A percentile compares a stretch with the other conserved stretches of the same genome.
phyloP scores from a whole-genome alignment of 2,329 filamentous ascomycete genomes.

The Pseudocercospora fuligena region DNA sequence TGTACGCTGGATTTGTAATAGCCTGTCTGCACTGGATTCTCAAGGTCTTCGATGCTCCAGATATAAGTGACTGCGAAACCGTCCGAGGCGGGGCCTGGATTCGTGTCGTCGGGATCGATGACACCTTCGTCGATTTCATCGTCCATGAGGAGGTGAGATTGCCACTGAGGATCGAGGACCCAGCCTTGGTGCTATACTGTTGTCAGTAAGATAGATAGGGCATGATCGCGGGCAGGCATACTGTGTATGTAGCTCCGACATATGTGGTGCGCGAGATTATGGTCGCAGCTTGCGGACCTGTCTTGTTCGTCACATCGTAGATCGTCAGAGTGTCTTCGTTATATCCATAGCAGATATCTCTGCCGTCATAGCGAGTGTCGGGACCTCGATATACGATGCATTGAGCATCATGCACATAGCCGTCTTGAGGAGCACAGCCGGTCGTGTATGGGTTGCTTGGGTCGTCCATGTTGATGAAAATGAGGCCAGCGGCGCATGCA shows the following conservation, averaged over 20 bases:
- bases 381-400: slow-evolving; percentile 59
- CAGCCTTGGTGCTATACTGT: slow-evolving; percentile 54
- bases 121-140: slow-evolving; percentile 59
- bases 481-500: slow-evolving; percentile 55
- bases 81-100: slow-evolving; percentile 23
- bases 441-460: slow-evolving; percentile 56
- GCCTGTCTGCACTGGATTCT: slow-evolving; percentile 48
- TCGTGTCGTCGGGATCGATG: slow-evolving; percentile 13
- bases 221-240: background rate
- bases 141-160: slow-evolving; percentile 56
- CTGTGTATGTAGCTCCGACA: slow-evolving; percentile 55
- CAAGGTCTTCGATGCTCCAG: slow-evolving; percentile 54
- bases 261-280: slow-evolving; percentile 57
- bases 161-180: slow-evolving; percentile 50
- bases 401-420: slow-evolving; percentile 62
- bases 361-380: slow-evolving; percentile 49
- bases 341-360: slow-evolving; percentile 59
- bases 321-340: slow-evolving; percentile 55
- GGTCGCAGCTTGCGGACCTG: slow-evolving; percentile 31
- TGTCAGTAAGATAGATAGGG: background rate
- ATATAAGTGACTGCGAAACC: slow-evolving; percentile 50
- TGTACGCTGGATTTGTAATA: slow-evolving; percentile 43
- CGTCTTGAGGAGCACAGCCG: slow-evolving; percentile 57
- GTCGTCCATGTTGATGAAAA: slow-evolving; percentile 60
- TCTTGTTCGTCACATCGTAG: slow-evolving; percentile 55